Conservation (phyloP, 2,329 filamentous ascomycete genomes). For the Alternaria postmessia region DNA sequence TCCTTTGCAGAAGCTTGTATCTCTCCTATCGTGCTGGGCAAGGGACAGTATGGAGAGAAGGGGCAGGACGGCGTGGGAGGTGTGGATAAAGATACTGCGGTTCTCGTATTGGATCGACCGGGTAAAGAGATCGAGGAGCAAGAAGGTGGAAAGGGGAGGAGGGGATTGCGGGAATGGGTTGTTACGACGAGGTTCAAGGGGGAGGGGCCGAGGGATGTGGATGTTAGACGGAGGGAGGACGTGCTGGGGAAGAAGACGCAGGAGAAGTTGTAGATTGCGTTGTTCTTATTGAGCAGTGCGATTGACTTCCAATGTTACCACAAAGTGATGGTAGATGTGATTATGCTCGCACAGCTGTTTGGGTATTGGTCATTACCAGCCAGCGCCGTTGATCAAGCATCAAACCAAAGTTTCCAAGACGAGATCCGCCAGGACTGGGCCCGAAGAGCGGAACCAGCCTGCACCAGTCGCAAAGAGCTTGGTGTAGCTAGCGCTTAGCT, state of each 20-base stretch:
- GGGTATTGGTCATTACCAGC: too few relatives aligned
- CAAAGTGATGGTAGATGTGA: too few relatives aligned
- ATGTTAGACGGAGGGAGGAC: slow-evolving; percentile 57
- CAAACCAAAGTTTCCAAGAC: too few relatives aligned
- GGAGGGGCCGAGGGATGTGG: slow-evolving; percentile 64
- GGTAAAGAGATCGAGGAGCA: slow-evolving; percentile 64
- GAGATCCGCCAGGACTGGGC: too few relatives aligned
- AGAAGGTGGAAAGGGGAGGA: slow-evolving; percentile 51
- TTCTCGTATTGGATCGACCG: slow-evolving; percentile 63
- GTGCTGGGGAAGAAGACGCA: slow-evolving; percentile 49
- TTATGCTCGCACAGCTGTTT: too few relatives aligned
- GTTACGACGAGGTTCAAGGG: slow-evolving; percentile 65
- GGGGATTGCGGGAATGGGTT: slow-evolving; percentile 63
- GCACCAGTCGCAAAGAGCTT: neutral
- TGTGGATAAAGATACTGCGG: slow-evolving; percentile 58
- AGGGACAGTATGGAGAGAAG: slow-evolving; percentile 46
- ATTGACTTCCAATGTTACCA: too few relatives aligned
- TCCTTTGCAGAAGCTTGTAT: slow-evolving; percentile 57
- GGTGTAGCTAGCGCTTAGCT: slow-evolving; percentile 2
- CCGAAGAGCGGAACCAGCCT: neutral
- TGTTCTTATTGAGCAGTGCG: neutral
- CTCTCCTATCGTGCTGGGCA: slow-evolving; percentile 50
- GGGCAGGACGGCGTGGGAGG: slow-evolving; percentile 42
- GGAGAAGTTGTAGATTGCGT: slow-evolving; percentile 24
- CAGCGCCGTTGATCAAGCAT: too few relatives aligned